These are phyloP conservation scores for Discostella stelligera DNA, from an alignment of 352 stramenopile species.

Conservation along the genomic window DNA sequence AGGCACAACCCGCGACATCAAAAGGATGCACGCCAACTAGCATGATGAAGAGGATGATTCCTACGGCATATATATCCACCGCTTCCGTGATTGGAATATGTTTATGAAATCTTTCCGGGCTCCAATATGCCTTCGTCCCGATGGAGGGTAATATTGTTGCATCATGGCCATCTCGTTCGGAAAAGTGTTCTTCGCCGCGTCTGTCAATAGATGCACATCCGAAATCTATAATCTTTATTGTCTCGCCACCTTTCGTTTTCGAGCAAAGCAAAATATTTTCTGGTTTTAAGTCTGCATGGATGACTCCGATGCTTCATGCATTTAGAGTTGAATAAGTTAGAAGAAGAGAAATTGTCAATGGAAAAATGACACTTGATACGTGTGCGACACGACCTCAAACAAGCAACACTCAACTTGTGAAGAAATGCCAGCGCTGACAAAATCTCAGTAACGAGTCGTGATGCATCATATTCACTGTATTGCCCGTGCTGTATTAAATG, in stretches of 20 bases:
- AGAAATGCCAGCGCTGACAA: constrained; percentile 70
- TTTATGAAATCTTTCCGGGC: constrained; percentile 61
- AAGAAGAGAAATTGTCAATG: background rate
- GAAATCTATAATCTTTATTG: constrained; percentile 79
- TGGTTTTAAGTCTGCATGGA: constrained; percentile 78
- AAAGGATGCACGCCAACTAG: constrained; percentile 89
- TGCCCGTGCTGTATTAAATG: constrained; percentile 67
- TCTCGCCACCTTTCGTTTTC: constrained; percentile 44
- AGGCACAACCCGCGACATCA: constrained; percentile 86
- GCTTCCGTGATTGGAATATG: constrained; percentile 36
- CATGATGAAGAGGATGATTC: constrained; percentile 92
- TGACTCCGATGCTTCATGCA: constrained; percentile 44
- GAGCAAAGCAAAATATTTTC: constrained; percentile 75
- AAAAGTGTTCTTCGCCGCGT: background rate
- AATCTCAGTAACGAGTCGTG: constrained; percentile 62
- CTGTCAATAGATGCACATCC: constrained; percentile 60
- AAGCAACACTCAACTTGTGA: constrained; percentile 42
- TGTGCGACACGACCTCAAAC: background rate
- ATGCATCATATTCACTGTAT: constrained; percentile 75
- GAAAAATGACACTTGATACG: no score
- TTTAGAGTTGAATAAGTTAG: background rate
- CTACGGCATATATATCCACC: constrained; percentile 81
- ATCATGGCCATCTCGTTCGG: constrained; percentile 19
- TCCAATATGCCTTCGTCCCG: constrained; percentile 58
- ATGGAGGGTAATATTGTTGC: constrained; percentile 13